Conservation (phyloP, 2,329 filamentous ascomycete genomes). For the Lecanicillium sp. region DNA sequence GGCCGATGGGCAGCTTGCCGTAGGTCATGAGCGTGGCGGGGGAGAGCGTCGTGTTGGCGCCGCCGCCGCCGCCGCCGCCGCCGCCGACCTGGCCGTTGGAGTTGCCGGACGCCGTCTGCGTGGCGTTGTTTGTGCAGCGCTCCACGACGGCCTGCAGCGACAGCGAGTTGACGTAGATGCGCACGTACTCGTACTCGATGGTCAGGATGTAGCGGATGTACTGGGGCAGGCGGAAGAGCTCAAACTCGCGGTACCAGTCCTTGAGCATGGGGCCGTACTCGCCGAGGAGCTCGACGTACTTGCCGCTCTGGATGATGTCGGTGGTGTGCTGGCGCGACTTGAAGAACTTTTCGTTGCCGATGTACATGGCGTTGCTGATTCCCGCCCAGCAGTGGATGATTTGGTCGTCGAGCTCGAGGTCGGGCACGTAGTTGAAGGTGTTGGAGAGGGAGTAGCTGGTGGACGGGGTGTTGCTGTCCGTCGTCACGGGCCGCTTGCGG, state of each 20-base stretch:
- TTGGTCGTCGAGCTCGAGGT: constrained; percentile 61
- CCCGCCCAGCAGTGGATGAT: constrained; percentile 87
- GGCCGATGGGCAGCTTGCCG: constrained; percentile 57
- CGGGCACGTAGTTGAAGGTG: constrained; percentile 59
- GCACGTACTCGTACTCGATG: constrained; percentile 93
- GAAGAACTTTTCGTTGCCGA: constrained; percentile 84
- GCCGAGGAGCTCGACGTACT: constrained; percentile 74
- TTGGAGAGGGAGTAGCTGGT: constrained; percentile 53
- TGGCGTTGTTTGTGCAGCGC: constrained; percentile 73
- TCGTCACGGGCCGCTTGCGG: constrained; percentile 42
- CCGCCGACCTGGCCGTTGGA: constrained; percentile 26
- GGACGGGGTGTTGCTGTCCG: constrained; percentile 54
- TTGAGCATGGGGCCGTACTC: constrained; percentile 73
- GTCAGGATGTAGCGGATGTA: constrained; percentile 71
- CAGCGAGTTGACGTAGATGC: constrained; percentile 90
- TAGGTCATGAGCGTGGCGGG: constrained; percentile 61
- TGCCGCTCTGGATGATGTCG: constrained; percentile 78
- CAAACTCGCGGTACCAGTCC: constrained; percentile 77
- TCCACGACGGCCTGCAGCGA: constrained; percentile 93
- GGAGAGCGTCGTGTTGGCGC: constrained; percentile 43
- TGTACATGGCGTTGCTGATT: constrained; percentile 87
- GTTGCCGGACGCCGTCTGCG: constrained; percentile 34
- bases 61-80: not conserved
- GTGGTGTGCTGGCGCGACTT: constrained; percentile 81
- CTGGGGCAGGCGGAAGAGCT: constrained; percentile 63